Percentiles rank a stretch among this genome's conserved stretches.
phyloP scores from a whole-genome alignment of 208 protist species.

The Crithidia acanthocephali region DNA sequence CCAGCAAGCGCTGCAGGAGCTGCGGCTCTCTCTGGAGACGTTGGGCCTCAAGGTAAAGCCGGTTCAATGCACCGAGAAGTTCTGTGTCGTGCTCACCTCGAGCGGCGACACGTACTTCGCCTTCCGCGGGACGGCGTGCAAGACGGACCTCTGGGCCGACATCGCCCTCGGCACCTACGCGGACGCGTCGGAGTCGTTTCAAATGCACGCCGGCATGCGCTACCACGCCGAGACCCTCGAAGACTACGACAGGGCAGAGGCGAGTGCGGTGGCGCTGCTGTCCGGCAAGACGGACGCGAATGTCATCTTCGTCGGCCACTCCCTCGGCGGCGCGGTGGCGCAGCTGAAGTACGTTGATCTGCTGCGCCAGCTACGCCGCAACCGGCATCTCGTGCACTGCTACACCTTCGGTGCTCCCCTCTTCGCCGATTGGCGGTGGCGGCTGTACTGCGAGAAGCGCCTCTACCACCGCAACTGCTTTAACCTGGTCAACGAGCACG shows the following conservation, averaged over 20 bases:
- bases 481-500: background rate
- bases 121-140: background rate
- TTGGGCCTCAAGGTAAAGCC: constrained; percentile 1
- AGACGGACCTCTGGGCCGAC: background rate
- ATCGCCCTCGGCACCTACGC: background rate
- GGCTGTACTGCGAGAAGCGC: background rate
- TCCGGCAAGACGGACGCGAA: background rate
- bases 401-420: background rate
- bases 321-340: background rate
- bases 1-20: background rate
- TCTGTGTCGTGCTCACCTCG: background rate
- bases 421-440: background rate
- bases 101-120: background rate
- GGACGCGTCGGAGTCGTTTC: background rate
- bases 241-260: background rate
- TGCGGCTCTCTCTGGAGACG: background rate
- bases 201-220: background rate
- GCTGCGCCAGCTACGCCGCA: background rate
- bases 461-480: constrained; percentile 1
- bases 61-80: background rate
- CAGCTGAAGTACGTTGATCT: background rate
- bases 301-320: background rate
- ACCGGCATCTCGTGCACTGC: background rate
- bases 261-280: background rate
- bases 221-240: background rate